phyloP scores from a whole-genome alignment of 306 rosid genomes.

The Arachis hypogaea region DNA sequence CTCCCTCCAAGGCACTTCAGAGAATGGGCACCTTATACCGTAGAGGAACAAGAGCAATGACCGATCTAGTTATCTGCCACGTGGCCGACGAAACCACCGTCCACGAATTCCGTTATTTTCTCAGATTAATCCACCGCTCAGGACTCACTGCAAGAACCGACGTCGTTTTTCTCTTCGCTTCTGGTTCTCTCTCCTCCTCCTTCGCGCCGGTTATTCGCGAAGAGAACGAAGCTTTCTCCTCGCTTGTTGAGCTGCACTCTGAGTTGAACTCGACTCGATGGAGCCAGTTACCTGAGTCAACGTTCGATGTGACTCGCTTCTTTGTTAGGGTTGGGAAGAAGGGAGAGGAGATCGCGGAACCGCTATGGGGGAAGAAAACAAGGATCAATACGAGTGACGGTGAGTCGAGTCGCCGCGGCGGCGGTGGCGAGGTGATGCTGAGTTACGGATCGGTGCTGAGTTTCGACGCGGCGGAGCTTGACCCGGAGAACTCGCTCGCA shows the following conservation, averaged over 20 bases:
- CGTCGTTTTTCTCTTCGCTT: conserved; percentile 64
- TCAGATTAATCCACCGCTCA: conserved; percentile 71
- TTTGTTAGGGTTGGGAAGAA: conserved; percentile 22
- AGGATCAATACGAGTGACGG: conserved; percentile 25
- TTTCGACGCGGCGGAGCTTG: conserved; percentile 76
- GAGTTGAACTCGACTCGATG: conserved; percentile 45
- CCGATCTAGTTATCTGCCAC: conserved; percentile 71
- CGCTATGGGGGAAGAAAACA: conserved; percentile 66
- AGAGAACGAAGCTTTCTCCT: conserved; percentile 61
- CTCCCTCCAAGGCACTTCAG: not conserved
- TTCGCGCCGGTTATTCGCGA: conserved; percentile 49
- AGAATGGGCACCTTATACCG: conserved; percentile 75
- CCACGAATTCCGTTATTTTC: conserved; percentile 62
- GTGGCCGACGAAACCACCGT: conserved; percentile 54
- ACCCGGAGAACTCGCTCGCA: conserved; percentile 85
- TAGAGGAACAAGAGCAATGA: conserved; percentile 79
- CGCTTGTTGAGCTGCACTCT: conserved; percentile 43
- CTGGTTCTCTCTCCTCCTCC: conserved; percentile 33
- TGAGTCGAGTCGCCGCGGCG: not conserved
- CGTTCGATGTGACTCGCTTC: conserved; percentile 57
- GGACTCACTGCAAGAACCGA: conserved; percentile 68
- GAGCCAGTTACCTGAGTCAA: conserved; percentile 27
- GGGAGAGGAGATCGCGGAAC: conserved; percentile 40
- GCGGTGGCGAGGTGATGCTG: conserved; percentile 14
- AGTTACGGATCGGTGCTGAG: conserved; percentile 84